Percentiles rank a stretch among this genome's conserved stretches.
phyloP scores from a whole-genome alignment of 768 basidiomycete genomes.

The Rhodosporidiobolus sp. region DNA sequence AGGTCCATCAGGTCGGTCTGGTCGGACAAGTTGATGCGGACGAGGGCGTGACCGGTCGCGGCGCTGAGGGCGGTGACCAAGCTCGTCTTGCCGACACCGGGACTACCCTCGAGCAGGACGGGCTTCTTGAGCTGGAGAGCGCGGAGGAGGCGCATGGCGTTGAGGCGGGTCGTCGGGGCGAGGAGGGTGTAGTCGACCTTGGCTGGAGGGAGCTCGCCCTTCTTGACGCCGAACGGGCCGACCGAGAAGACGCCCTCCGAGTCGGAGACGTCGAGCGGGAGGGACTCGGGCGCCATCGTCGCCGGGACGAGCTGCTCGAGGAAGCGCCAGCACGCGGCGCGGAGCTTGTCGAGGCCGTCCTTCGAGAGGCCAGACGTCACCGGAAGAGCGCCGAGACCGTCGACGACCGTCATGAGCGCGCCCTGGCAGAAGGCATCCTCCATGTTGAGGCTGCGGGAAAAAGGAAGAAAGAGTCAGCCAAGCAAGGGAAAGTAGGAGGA shows the following conservation, averaged over 20 bases:
- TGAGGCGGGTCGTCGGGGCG: slow-evolving; percentile 82
- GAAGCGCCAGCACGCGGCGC: slow-evolving; percentile 56
- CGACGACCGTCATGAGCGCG: slow-evolving; percentile 85
- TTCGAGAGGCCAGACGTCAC: slow-evolving; percentile 54
- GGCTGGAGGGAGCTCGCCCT: slow-evolving; percentile 55
- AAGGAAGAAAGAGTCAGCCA: not conserved
- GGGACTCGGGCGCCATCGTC: slow-evolving; percentile 52
- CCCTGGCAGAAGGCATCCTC: slow-evolving; percentile 58
- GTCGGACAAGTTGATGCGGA: slow-evolving; percentile 94
- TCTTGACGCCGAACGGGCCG: slow-evolving; percentile 69
- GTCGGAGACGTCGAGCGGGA: slow-evolving; percentile 39
- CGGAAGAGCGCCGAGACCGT: slow-evolving; percentile 56
- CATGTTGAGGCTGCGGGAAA: slow-evolving; percentile 12
- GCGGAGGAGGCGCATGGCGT: slow-evolving; percentile 80
- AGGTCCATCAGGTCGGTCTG: slow-evolving; percentile 95
- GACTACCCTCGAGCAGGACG: slow-evolving; percentile 92
- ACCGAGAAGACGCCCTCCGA: slow-evolving; percentile 54
- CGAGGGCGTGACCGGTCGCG: slow-evolving; percentile 70
- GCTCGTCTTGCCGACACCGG: slow-evolving; percentile 97
- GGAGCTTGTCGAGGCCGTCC: slow-evolving; percentile 59
- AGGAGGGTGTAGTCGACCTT: slow-evolving; percentile 66
- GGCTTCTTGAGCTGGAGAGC: slow-evolving; percentile 88
- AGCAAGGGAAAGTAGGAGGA: not conserved
- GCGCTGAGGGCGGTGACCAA: slow-evolving; percentile 81
- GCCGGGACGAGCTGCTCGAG: slow-evolving; percentile 47